Evolutionary conservation across 495 filamentous ascomycete genomes (phyloP).

Genomic region (Margaritispora aquatica): DNA sequence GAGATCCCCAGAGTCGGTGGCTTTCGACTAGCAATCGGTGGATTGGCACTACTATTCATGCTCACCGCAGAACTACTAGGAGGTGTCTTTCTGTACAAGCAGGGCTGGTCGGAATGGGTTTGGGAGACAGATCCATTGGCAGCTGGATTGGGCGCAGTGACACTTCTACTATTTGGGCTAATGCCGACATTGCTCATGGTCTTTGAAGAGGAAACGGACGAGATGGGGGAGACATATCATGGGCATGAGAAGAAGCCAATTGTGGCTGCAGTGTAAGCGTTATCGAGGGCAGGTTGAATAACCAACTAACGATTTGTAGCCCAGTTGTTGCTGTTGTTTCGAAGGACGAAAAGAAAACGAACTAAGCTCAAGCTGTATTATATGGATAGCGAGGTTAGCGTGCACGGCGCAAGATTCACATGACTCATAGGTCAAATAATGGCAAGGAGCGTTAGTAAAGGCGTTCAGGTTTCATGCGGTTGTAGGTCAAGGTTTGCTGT

Average conservation of each 20-base stretch:
- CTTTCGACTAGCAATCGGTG: slow-evolving; percentile 14
- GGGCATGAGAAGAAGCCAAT: slow-evolving; percentile 19
- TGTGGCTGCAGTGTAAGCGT: slow-evolving; percentile 12
- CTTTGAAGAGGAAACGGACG: slow-evolving; percentile 9
- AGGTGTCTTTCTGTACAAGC: slow-evolving; percentile 6
- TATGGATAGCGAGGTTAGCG: neutral
- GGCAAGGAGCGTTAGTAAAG: no score
- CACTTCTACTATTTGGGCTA: slow-evolving; percentile 12
- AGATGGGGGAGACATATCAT: slow-evolving; percentile 12
- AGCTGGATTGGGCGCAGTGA: slow-evolving; percentile 2
- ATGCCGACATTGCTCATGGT: slow-evolving; percentile 18
- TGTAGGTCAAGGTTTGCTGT: no score
- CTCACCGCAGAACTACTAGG: slow-evolving; percentile 8
- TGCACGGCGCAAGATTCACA: neutral
- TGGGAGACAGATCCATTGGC: slow-evolving; percentile 10
- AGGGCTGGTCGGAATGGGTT: slow-evolving; percentile 8
- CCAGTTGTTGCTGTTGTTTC: slow-evolving; percentile 5
- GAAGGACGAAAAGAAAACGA: slow-evolving; percentile 10
- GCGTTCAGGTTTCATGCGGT: no score
- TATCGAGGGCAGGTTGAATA: neutral
- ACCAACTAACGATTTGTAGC: slow-evolving; percentile 2
- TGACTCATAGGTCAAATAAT: no score
- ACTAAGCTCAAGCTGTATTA: neutral
- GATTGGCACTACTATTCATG: slow-evolving; percentile 13
- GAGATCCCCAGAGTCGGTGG: slow-evolving; percentile 13